Conservation (phyloP, 1,284 basidiomycete species). For the Pyrrhoderma noxium region DNA sequence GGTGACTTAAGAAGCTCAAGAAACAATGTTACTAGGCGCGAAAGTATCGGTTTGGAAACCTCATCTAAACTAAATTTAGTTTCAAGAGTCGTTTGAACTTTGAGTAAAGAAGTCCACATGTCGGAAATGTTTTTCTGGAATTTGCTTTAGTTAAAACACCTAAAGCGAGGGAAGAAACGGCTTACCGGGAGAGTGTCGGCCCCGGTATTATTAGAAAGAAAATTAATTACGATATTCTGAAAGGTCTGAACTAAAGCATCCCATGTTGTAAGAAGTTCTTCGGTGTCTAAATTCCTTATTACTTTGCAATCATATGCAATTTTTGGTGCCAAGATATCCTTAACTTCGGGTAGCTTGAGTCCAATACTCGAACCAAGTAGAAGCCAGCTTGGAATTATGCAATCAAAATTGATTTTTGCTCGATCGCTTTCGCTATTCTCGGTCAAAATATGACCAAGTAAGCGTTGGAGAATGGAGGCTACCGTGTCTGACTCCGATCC, state of each 20-base stretch:
- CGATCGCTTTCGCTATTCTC: not conserved
- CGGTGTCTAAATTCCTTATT: not conserved
- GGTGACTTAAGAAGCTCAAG: not conserved
- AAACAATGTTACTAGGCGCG: conserved; percentile 1
- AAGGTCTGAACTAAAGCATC: conserved; percentile 6
- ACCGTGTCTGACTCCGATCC: not conserved
- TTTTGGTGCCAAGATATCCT: conserved; percentile 2
- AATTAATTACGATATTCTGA: not conserved
- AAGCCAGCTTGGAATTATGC: conserved; percentile 5
- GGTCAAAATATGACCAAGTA: conserved; percentile 6
- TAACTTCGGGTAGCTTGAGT: not conserved
- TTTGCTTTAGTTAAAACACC: not conserved
- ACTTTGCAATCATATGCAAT: not conserved
- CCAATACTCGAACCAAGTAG: conserved; percentile 3
- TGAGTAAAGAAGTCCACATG: conserved; percentile 8
- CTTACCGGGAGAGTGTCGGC: conserved; percentile 1
- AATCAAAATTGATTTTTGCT: not conserved
- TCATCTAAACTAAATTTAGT: not conserved
- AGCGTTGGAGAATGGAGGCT: not conserved
- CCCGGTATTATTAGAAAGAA: not conserved
- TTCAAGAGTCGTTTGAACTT: conserved; percentile 1
- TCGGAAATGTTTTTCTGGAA: conserved; percentile 1
- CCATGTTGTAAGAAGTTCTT: conserved; percentile 5
- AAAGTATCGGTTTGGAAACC: not conserved
- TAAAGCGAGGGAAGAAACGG: not conserved